Percentiles rank a stretch among this genome's conserved stretches.
These are phyloP conservation scores for Colletotrichum scovillei DNA, from an alignment of 2,329 filamentous ascomycete genomes.

Conservation along the genomic window DNA sequence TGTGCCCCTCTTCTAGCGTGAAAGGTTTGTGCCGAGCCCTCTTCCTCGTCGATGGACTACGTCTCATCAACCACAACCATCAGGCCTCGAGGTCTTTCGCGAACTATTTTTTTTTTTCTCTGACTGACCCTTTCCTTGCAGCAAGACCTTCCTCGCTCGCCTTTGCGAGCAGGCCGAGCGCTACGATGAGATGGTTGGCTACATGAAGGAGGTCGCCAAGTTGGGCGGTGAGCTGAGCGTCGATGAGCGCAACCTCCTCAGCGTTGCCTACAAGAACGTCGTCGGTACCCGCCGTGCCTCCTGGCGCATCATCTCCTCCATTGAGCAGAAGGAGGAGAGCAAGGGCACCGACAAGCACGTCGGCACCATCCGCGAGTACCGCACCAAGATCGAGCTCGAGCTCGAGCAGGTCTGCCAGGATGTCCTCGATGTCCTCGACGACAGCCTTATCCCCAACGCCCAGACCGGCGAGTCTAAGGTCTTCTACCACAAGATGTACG, in stretches of 20 bases:
- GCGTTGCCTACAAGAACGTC: slow-evolving; percentile 99
- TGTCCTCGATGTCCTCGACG: slow-evolving; percentile 93
- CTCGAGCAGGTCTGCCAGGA: slow-evolving; percentile 98
- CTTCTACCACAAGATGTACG: slow-evolving; percentile 99
- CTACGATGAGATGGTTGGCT: slow-evolving; percentile 99
- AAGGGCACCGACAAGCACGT: slow-evolving; percentile 98
- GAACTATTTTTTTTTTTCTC: background rate
- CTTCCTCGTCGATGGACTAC: slow-evolving; percentile 17
- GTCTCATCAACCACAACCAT: slow-evolving; percentile 24
- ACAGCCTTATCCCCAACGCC: slow-evolving; percentile 94
- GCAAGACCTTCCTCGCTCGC: slow-evolving; percentile 99
- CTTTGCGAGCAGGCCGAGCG: slow-evolving; percentile 99
- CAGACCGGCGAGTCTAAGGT: slow-evolving; percentile 99
- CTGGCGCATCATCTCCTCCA: slow-evolving; percentile 99
- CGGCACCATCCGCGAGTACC: slow-evolving; percentile 93
- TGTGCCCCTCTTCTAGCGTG: slow-evolving; percentile 64
- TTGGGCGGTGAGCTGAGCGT: slow-evolving; percentile 83
- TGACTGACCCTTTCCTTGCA: slow-evolving; percentile 52
- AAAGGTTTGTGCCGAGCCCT: slow-evolving; percentile 65
- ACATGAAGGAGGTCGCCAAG: slow-evolving; percentile 99
- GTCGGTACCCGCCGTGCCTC: slow-evolving; percentile 97
- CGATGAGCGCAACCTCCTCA: slow-evolving; percentile 98
- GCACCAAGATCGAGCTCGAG: slow-evolving; percentile 97
- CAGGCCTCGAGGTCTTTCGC: slow-evolving; percentile 24
- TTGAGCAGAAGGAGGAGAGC: slow-evolving; percentile 99